Percentiles rank a stretch among this genome's conserved stretches.
Conservation (phyloP, 2,329 filamentous ascomycete genomes). For the Epichloe gansuensis region DNA sequence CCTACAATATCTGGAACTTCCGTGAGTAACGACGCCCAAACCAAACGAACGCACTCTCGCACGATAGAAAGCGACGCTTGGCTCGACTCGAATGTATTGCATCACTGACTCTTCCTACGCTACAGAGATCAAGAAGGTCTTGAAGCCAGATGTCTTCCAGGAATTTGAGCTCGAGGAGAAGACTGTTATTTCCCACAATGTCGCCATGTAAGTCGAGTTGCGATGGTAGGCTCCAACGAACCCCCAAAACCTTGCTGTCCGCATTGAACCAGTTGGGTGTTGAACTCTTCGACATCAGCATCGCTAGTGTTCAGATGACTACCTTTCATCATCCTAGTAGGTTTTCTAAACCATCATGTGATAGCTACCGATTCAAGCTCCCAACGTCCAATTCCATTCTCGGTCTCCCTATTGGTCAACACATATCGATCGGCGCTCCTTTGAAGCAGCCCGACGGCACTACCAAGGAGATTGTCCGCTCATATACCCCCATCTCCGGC, state of each 20-base stretch:
- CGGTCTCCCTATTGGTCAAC: slow-evolving; percentile 94
- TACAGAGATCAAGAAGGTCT: slow-evolving; percentile 63
- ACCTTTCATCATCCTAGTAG: neutral
- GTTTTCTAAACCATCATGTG: neutral
- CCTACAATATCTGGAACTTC: slow-evolving; percentile 58
- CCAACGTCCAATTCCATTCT: slow-evolving; percentile 69
- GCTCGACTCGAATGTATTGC: slow-evolving; percentile 5
- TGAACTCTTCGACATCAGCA: neutral
- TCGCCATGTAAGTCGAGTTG: slow-evolving; percentile 63
- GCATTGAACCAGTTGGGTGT: neutral
- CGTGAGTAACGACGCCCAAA: slow-evolving; percentile 39
- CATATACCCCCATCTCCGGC: slow-evolving; percentile 84
- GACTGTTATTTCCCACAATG: slow-evolving; percentile 94
- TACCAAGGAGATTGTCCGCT: slow-evolving; percentile 75
- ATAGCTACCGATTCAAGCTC: slow-evolving; percentile 82
- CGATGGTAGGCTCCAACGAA: neutral
- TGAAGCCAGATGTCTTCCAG: slow-evolving; percentile 82
- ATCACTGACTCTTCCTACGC: slow-evolving; percentile 1
- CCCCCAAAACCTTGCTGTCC: neutral
- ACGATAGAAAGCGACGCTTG: neutral
- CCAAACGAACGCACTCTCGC: neutral
- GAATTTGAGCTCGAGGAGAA: slow-evolving; percentile 90
- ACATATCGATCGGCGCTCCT: slow-evolving; percentile 87
- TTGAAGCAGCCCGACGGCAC: slow-evolving; percentile 56
- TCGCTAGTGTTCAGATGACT: neutral